Evolutionary conservation across 176 grass and related monocot species (phyloP).

Genomic region (Carex myosuroides): DNA sequence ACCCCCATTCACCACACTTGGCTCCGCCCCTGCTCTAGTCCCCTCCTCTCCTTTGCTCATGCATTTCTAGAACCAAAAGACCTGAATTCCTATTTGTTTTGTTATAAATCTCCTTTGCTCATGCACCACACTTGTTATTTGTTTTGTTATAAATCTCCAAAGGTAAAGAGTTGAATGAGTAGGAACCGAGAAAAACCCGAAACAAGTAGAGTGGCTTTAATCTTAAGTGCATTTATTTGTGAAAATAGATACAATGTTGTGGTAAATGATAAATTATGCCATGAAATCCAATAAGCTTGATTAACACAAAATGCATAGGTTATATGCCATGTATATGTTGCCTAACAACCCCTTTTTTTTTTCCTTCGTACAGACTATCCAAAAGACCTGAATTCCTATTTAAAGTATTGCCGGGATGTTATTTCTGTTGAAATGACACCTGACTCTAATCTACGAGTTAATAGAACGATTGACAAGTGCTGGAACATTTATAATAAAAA

Average conservation of each 20-base stretch:
- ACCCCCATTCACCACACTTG: too few relatives aligned
- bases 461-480: slow-evolving; percentile 51
- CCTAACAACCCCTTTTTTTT: not conserved
- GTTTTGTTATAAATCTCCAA: not conserved
- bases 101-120: not conserved
- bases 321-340: not conserved
- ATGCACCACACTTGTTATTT: not conserved
- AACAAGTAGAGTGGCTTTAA: not conserved
- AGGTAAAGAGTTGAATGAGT: not conserved
- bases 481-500: slow-evolving; percentile 47
- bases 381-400: slow-evolving; percentile 56
- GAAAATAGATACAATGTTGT: not conserved
- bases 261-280: not conserved
- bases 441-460: slow-evolving; percentile 28
- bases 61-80: not conserved
- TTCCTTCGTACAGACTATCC: slow-evolving; percentile 53
- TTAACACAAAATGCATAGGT: not conserved
- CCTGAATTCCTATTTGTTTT: too few relatives aligned
- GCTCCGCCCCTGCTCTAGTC: not conserved
- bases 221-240: not conserved
- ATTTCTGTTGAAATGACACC: slow-evolving; percentile 52
- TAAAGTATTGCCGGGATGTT: slow-evolving; percentile 75
- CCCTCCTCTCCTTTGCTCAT: not conserved
- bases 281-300: not conserved
- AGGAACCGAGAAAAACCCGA: not conserved